These are phyloP conservation scores for Fragosphaeria purpurea DNA, from an alignment of 2,329 filamentous ascomycete species.

Conservation along the genomic window DNA sequence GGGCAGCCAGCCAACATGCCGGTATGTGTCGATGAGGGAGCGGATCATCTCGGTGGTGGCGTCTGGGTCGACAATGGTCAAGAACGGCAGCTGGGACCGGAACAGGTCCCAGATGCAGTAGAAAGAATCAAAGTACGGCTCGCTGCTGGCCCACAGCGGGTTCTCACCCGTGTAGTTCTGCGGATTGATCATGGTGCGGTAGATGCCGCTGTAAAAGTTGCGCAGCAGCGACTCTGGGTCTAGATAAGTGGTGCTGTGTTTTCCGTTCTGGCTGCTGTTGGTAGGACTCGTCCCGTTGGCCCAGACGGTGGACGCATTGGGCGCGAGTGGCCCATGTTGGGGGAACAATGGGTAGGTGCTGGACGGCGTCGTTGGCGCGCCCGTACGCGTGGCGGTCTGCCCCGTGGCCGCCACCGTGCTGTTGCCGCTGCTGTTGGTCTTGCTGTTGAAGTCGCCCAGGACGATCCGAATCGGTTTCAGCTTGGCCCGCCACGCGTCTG, in stretches of 20 bases:
- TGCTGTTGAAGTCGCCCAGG: conserved; percentile 20
- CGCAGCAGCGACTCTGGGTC: conserved; percentile 39
- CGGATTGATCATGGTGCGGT: conserved; percentile 61
- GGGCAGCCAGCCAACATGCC: conserved; percentile 59
- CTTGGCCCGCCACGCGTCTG: conserved; percentile 51
- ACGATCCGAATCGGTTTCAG: conserved; percentile 44
- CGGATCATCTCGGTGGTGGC: conserved; percentile 58
- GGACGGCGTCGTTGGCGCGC: not conserved
- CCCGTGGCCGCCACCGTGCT: too few species aligned
- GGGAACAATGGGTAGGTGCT: not conserved
- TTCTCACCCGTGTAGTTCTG: conserved; percentile 70
- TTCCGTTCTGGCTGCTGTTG: not conserved
- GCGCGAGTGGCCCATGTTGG: not conserved
- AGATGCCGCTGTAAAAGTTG: conserved; percentile 64
- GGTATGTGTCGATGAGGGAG: conserved; percentile 62
- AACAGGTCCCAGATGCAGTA: conserved; percentile 72
- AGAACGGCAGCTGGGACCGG: conserved; percentile 56
- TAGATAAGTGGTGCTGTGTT: conserved; percentile 25
- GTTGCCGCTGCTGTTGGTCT: not conserved
- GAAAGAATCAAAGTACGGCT: conserved; percentile 67
- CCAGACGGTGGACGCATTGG: not conserved
- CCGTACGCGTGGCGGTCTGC: too few species aligned
- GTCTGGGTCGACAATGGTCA: conserved; percentile 56
- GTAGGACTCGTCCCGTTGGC: not conserved
- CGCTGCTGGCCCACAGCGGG: conserved; percentile 52